Conservation (phyloP, 1,139 yeast species). For the Geotrichum siamense region DNA sequence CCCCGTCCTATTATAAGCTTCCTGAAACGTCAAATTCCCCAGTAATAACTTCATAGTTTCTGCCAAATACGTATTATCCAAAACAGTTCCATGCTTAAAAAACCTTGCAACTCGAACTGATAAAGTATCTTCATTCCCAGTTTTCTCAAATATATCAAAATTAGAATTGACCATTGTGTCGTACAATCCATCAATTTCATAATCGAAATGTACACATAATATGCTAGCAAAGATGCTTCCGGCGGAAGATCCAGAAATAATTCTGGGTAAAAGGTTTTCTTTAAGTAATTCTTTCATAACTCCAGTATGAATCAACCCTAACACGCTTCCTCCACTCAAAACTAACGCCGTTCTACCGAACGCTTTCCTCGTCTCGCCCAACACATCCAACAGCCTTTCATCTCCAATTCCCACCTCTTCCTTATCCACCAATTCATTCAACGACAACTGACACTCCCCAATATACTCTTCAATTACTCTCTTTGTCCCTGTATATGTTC, state of each 20-base stretch:
- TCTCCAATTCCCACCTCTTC: slow-evolving; percentile 47
- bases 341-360: slow-evolving; percentile 92
- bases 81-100: slow-evolving; percentile 78
- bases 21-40: slow-evolving; percentile 94
- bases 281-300: slow-evolving; percentile 75
- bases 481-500: slow-evolving; percentile 83
- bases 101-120: slow-evolving; percentile 53
- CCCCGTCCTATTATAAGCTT: slow-evolving; percentile 80
- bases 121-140: slow-evolving; percentile 43
- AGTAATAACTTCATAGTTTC: slow-evolving; percentile 68
- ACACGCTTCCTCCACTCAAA: slow-evolving; percentile 90
- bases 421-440: slow-evolving; percentile 42
- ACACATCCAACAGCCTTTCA: slow-evolving; percentile 61
- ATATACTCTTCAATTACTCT: slow-evolving; percentile 73
- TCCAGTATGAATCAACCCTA: slow-evolving; percentile 90
- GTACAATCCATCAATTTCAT: slow-evolving; percentile 56
- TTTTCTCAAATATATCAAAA: slow-evolving; percentile 65
- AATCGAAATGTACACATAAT: slow-evolving; percentile 71
- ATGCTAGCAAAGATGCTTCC: slow-evolving; percentile 93
- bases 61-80: slow-evolving; percentile 66
- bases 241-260: slow-evolving; percentile 92
- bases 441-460: slow-evolving; percentile 60
- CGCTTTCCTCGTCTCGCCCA: slow-evolving; percentile 81
- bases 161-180: slow-evolving; percentile 41
- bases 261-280: slow-evolving; percentile 69